Conservation (phyloP, 768 basidiomycete species). For the Psilocybe subaeruginosa region DNA sequence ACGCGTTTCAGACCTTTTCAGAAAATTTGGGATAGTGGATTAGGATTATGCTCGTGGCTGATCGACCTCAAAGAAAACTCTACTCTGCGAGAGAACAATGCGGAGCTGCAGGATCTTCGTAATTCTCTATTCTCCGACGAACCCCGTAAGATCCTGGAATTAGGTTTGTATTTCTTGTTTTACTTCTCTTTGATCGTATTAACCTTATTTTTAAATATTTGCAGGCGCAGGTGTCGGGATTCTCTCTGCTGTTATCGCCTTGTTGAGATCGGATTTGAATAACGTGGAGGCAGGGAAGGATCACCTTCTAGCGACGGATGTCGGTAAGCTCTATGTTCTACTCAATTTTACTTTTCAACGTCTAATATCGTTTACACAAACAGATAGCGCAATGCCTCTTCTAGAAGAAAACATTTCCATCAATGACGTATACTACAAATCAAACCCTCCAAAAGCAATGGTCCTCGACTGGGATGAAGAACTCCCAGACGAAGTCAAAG, state of each 20-base stretch:
- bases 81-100: constrained; percentile 6
- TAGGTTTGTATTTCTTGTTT: constrained; percentile 53
- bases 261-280: constrained; percentile 42
- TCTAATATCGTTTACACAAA: background rate
- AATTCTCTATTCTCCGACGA: constrained; percentile 42
- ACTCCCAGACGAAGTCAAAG: constrained; percentile 48
- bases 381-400: constrained; percentile 82
- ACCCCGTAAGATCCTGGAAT: constrained; percentile 58
- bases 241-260: constrained; percentile 68
- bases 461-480: constrained; percentile 79
- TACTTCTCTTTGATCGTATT: background rate
- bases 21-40: constrained; percentile 98
- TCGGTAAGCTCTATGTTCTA: constrained; percentile 51
- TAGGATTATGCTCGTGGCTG: constrained; percentile 85
- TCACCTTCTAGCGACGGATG: constrained; percentile 59
- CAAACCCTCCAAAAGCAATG: constrained; percentile 32
- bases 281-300: constrained; percentile 11
- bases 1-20: constrained; percentile 41
- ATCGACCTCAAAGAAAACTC: constrained; percentile 33
- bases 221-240: constrained; percentile 89
- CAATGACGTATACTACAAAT: constrained; percentile 40
- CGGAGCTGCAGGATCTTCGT: constrained; percentile 6
- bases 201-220: background rate
- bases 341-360: too few relatives aligned
- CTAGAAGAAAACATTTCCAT: constrained; percentile 69